Percentiles rank a stretch among this genome's conserved stretches.
Conservation (phyloP, 2,329 filamentous ascomycete species). For the Colletotrichum liriopes region DNA sequence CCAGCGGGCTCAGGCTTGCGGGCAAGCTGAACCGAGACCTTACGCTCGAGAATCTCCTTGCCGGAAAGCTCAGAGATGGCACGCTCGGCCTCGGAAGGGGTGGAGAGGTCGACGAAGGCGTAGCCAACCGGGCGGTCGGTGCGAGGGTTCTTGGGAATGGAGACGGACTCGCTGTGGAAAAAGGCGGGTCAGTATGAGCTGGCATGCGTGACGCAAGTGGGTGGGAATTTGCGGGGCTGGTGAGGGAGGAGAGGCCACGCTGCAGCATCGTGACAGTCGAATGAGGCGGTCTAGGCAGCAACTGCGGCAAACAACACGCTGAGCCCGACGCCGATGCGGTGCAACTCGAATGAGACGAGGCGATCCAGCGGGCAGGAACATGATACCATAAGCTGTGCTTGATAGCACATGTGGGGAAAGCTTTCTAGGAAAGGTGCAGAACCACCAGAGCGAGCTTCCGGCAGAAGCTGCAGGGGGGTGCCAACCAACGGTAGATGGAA, state of each 20-base stretch:
- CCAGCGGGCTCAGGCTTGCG: conserved; percentile 93
- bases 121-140: conserved; percentile 99
- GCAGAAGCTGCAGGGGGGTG: conserved; percentile 17
- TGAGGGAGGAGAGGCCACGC: conserved; percentile 40
- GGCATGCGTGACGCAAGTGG: conserved; percentile 41
- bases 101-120: conserved; percentile 98
- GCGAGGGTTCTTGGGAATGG: conserved; percentile 99
- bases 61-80: conserved; percentile 96
- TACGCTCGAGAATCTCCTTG: conserved; percentile 97
- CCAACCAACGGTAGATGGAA: background rate
- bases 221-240: conserved; percentile 40
- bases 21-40: conserved; percentile 98
- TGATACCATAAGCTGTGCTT: background rate
- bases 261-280: conserved; percentile 31
- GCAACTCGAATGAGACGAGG: background rate
- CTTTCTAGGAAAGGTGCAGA: conserved; percentile 6
- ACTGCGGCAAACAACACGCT: conserved; percentile 1
- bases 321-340: conserved; percentile 5
- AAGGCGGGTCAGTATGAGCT: conserved; percentile 43
- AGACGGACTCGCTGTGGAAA: conserved; percentile 88
- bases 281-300: conserved; percentile 31
- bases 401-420: background rate
- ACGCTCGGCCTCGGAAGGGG: conserved; percentile 93
- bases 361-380: background rate
- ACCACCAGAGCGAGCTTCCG: conserved; percentile 5